A percentile compares a stretch with the other conserved stretches of the same genome.
These are phyloP conservation scores for Zasmidium cellare DNA, from an alignment of 2,329 filamentous ascomycete species.

Conservation along the genomic window DNA sequence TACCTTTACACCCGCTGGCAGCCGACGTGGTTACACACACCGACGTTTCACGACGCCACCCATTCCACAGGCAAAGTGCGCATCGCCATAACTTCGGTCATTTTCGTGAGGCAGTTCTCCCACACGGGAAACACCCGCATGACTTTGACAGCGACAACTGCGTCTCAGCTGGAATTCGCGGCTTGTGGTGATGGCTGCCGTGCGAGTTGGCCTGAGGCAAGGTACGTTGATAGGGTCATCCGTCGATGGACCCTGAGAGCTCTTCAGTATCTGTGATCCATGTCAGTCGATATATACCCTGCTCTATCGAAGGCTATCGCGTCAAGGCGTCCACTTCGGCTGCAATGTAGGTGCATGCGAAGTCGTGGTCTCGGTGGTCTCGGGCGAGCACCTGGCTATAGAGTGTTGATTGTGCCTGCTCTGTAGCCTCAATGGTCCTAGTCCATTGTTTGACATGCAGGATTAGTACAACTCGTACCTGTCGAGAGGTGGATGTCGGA, in stretches of 20 bases:
- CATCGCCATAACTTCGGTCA: conserved; percentile 4
- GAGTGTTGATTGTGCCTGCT: not conserved
- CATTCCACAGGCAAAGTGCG: not conserved
- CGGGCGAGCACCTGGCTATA: not conserved
- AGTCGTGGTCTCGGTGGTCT: not conserved
- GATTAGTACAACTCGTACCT: not conserved
- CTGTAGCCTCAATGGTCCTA: not conserved
- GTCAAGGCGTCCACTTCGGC: not conserved
- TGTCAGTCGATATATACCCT: not conserved
- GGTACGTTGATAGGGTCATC: not conserved
- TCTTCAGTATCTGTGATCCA: not conserved
- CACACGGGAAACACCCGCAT: conserved; percentile 6
- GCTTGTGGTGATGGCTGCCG: conserved; percentile 2
- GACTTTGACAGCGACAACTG: conserved; percentile 9
- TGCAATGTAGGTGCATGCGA: not conserved
- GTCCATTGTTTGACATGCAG: not conserved
- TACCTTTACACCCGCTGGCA: not conserved
- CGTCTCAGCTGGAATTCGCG: conserved; percentile 7
- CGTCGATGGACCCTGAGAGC: not conserved
- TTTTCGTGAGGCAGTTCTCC: not conserved
- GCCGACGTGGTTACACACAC: conserved; percentile 4
- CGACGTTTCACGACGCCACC: conserved; percentile 9
- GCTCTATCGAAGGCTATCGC: not conserved
- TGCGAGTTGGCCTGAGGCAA: not conserved
- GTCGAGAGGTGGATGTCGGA: not conserved